Evolutionary conservation across 306 rosid species (phyloP).

Genomic region (Mimosa bimucronata): DNA sequence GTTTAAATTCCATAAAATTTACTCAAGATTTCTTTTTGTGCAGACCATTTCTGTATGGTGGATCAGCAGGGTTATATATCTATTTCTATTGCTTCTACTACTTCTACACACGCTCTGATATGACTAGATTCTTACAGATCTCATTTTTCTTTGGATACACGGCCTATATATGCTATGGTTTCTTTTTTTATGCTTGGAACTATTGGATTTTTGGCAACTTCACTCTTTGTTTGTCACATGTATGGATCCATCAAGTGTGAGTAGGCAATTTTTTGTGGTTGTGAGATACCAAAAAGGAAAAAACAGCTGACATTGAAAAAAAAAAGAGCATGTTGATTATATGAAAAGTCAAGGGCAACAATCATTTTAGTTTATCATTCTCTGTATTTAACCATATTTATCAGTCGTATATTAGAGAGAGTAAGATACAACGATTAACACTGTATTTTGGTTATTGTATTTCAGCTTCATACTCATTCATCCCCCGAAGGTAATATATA

Average conservation of each 20-base stretch:
- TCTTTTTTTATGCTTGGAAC: slow-evolving; percentile 57
- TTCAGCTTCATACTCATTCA: no score
- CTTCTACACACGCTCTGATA: slow-evolving; percentile 53
- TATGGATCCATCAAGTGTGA: slow-evolving; percentile 60
- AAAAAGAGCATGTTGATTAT: no score
- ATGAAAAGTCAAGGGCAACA: no score
- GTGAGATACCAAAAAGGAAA: background rate
- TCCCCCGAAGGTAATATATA: no score
- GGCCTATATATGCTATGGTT: slow-evolving; percentile 61
- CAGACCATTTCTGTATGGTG: slow-evolving; percentile 61
- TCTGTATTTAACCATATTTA: no score
- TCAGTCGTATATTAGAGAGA: no score
- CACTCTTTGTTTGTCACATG: slow-evolving; percentile 53
- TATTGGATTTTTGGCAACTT: slow-evolving; percentile 50
- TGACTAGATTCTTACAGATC: slow-evolving; percentile 61
- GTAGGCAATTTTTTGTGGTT: slow-evolving; percentile 35
- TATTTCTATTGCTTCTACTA: slow-evolving; percentile 57
- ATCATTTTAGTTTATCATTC: no score
- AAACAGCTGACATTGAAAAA: no score
- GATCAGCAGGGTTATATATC: slow-evolving; percentile 56
- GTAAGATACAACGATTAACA: no score
- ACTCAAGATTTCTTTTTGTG: slow-evolving; percentile 22
- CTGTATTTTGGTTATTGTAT: no score
- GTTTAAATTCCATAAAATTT: no score
- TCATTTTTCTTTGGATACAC: slow-evolving; percentile 60